Conservation (phyloP, 2,329 filamentous ascomycete genomes). For the Ophiostoma sp. region DNA sequence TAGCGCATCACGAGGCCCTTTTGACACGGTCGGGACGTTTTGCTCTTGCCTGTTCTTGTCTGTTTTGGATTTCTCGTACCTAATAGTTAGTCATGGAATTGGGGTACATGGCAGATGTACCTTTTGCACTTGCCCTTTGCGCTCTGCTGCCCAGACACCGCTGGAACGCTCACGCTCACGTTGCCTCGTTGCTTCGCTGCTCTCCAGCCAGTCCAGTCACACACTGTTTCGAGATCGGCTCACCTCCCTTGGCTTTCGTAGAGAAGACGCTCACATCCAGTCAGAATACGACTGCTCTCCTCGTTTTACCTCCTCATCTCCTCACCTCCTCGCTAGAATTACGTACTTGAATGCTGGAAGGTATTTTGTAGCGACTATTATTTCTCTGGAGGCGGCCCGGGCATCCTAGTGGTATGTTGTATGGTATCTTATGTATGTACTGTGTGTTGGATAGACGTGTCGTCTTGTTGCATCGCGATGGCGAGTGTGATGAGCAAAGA, state of each 20-base stretch:
- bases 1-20: constrained; percentile 24
- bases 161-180: neutral
- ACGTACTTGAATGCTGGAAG: neutral
- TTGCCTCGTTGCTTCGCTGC: too few species aligned
- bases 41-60: neutral
- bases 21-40: neutral
- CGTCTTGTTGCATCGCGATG: neutral
- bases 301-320: constrained; percentile 7
- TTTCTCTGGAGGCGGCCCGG: neutral
- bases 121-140: neutral
- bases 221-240: neutral
- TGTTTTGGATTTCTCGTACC: constrained; percentile 30
- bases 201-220: too few species aligned
- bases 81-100: constrained; percentile 33
- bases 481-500: neutral
- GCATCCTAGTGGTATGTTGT: neutral
- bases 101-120: constrained; percentile 12
- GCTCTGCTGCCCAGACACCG: neutral
- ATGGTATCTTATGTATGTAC: neutral
- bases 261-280: neutral
- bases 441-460: neutral
- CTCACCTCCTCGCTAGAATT: neutral
- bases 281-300: constrained; percentile 6
- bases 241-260: neutral
- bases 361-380: neutral